Evolutionary conservation across 2,329 filamentous ascomycete species (phyloP), one percentile per base, ranked within the genome.

Genomic region (Talaromyces sp.): DNA sequence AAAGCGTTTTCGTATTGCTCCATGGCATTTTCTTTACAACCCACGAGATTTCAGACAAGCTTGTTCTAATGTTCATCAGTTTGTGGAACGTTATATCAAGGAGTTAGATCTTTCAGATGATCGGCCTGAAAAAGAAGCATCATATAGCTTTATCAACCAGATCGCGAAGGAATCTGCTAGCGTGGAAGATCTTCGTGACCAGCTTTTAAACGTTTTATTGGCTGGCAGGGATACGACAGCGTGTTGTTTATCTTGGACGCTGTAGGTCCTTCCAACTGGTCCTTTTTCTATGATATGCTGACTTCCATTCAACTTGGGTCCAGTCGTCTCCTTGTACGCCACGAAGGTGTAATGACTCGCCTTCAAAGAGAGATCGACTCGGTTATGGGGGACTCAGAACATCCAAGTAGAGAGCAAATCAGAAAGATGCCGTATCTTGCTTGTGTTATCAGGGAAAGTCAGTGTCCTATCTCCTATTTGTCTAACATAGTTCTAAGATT

Each of bases 361-460:
- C 60, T 67, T 17, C 63, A 61, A 19, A 28, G 53, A 17, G 65
- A 69, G 52, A 61, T 67, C 11, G 41, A 48, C 5, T 56, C 53
- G 4, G 46, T 66, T 2, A 62, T 64, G 48, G 61, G 59, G n/a
- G 37, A 62, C n/a, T 55, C 41, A 4, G 40, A 58, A 21, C 36
- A 59, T 31, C 52, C 63, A 41, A 63, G 48, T 28, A 59, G 63
- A 52, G 56, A 64, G 43, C 60, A 65, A 21, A 61, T 66, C 5
- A 59, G 79, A 63, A 70, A 72, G 8, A 73, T 81, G 58, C 73
- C 76, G 5, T 81, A 81, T 60, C 72, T 79, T 17, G 76, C 78
- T 59, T 78, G 75, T 28, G 76, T 83, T 2, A 71, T 78, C 48
- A 77, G 78, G 56, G 81, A 83, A 65, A 75, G 65, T 67, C 13